Evolutionary conservation across 2,329 filamentous ascomycete species (phyloP), one percentile per base, ranked within the genome.

Genomic region (Neonectria ditissima): DNA sequence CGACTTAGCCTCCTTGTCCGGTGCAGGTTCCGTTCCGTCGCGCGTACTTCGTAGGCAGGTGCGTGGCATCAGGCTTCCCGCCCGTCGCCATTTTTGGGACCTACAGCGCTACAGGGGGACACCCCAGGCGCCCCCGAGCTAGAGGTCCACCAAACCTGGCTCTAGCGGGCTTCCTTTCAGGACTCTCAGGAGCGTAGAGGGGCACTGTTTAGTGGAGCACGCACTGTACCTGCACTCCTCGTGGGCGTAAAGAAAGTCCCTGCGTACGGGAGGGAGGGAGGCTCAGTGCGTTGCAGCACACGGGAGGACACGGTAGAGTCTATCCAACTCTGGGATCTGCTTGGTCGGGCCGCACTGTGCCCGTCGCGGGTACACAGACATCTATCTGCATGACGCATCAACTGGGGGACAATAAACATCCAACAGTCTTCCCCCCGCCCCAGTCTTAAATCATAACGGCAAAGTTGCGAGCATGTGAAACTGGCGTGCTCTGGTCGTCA

Each of bases 31-130:
- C 14, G 34, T 52, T 62, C 54, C 54, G 60, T n/a, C n/a, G n/a
- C n/a, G n/a, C n/a, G n/a, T n/a, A n/a, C n/a, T n/a, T n/a, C 48
- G 55, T 48, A 50, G 39, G 59, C 47, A 56, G 48, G 54, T 58
- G 59, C 59, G 48, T 58, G 60, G 60, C 48, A 58, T 55, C 39
- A 54, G 48, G 47, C 55, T 58, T 63, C 53, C 54, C 59, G 59
- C 54, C 30, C 48, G 48, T 54, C 39, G 47, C 55, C 60, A 58
- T 63, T 58, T 54, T 54, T 50, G 60, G 60, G 28, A 22, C 48
- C n/a, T 47, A 45, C 41, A 48, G 45, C 24, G 24, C 24, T 28
- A 26, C 24, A 48, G 16, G 45, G 45, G 26, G 14, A 4, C 24
- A n/a, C 26, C 16, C 37, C 26, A 39, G 28, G 9, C 28, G 28